Conservation (phyloP, 2,329 filamentous ascomycete genomes). For the Paecilomyces niveus region DNA sequence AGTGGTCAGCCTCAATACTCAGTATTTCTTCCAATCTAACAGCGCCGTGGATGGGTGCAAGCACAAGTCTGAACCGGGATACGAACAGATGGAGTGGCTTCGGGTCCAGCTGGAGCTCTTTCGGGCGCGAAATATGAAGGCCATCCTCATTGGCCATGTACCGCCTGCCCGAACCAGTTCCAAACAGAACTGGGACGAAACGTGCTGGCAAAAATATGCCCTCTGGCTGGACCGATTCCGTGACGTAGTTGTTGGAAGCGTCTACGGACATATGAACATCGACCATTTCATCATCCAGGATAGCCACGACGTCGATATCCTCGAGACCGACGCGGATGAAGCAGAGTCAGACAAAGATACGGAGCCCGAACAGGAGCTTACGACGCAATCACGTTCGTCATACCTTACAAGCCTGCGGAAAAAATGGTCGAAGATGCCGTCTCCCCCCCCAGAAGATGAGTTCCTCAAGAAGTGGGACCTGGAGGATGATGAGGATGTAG, state of each 20-base stretch:
- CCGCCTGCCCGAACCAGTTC: slow-evolving; percentile 78
- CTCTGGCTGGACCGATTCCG: slow-evolving; percentile 86
- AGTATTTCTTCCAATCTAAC: slow-evolving; percentile 94
- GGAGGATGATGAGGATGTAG: slow-evolving; percentile 16
- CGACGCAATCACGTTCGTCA: slow-evolving; percentile 60
- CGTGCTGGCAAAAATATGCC: slow-evolving; percentile 96
- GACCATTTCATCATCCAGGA: slow-evolving; percentile 96
- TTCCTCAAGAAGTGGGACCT: slow-evolving; percentile 8
- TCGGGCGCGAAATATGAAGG: slow-evolving; percentile 81
- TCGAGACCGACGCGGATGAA: slow-evolving; percentile 22
- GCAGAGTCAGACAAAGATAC: slow-evolving; percentile 10
- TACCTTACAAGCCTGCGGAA: slow-evolving; percentile 74
- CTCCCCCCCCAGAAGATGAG: slow-evolving; percentile 29
- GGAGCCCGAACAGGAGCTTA: slow-evolving; percentile 45
- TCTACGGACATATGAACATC: slow-evolving; percentile 97
- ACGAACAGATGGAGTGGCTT: slow-evolving; percentile 93
- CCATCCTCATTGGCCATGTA: slow-evolving; percentile 88
- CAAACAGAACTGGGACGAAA: slow-evolving; percentile 91
- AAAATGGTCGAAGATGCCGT: slow-evolving; percentile 70
- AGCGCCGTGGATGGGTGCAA: slow-evolving; percentile 88
- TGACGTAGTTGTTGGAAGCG: slow-evolving; percentile 70
- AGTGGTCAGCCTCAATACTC: slow-evolving; percentile 89
- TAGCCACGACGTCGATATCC: slow-evolving; percentile 64
- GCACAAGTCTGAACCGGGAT: slow-evolving; percentile 73
- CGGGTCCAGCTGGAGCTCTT: slow-evolving; percentile 79